These are phyloP conservation scores for Fusarium cyanostomum DNA, from an alignment of 2,329 filamentous ascomycete species.

Conservation along the genomic window DNA sequence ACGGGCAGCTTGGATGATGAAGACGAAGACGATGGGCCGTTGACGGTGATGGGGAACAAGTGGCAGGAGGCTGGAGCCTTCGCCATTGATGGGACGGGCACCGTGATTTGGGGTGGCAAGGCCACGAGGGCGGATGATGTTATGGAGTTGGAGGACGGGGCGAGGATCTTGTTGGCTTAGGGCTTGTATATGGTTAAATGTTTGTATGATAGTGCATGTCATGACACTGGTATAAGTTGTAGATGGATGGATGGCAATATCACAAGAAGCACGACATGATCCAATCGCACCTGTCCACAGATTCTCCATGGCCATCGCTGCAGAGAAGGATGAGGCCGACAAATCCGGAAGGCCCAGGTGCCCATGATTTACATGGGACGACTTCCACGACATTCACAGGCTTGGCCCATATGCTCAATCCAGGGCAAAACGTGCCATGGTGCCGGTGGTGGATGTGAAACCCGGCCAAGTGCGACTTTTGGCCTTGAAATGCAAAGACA, in stretches of 20 bases:
- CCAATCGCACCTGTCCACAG: constrained; percentile 14
- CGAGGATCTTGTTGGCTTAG: constrained; percentile 47
- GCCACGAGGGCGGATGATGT: constrained; percentile 59
- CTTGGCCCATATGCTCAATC: not conserved
- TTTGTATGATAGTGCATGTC: not conserved
- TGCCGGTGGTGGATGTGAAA: no score
- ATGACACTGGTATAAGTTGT: not conserved
- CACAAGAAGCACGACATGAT: constrained; percentile 12
- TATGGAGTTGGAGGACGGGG: constrained; percentile 63
- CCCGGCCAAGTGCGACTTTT: no score
- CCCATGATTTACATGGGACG: constrained; percentile 3
- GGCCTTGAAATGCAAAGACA: constrained; percentile 17
- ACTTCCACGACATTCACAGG: constrained; percentile 1
- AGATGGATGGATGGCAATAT: not conserved
- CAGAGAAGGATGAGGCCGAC: constrained; percentile 12
- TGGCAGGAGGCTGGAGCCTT: constrained; percentile 65
- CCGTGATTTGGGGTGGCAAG: constrained; percentile 61
- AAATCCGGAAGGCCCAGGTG: constrained; percentile 6
- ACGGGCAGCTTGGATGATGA: constrained; percentile 3
- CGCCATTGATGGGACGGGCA: constrained; percentile 60
- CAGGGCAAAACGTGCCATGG: no score
- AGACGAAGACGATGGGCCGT: constrained; percentile 49
- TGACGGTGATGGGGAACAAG: constrained; percentile 62
- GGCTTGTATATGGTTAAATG: not conserved
- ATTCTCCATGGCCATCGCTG: constrained; percentile 14